These are phyloP conservation scores for Thelonectria blattea DNA, from an alignment of 2,329 filamentous ascomycete genomes.

Conservation along the genomic window DNA sequence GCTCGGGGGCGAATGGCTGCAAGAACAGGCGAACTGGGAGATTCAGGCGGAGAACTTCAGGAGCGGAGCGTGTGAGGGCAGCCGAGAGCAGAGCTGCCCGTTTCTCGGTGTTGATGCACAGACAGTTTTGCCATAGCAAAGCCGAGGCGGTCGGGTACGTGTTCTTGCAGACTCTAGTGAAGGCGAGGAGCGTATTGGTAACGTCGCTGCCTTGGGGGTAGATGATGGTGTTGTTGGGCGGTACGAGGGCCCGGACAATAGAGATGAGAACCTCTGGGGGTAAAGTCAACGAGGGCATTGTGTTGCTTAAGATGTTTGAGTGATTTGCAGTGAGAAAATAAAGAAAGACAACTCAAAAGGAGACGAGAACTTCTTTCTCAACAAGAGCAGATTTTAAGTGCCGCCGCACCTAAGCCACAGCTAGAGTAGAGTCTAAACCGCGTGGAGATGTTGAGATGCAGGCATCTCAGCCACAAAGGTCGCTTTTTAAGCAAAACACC, in stretches of 20 bases:
- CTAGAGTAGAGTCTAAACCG: no score
- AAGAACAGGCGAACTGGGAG: not conserved
- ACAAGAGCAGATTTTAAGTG: no score
- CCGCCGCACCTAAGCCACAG: no score
- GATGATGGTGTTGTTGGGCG: not conserved
- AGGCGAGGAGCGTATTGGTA: constrained; percentile 19
- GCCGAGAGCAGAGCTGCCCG: constrained; percentile 1
- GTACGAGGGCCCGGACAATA: constrained; percentile 17
- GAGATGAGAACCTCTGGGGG: constrained; percentile 21
- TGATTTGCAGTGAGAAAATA: no score
- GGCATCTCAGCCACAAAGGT: no score
- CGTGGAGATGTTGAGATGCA: no score
- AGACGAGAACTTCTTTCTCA: no score
- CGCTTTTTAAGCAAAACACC: no score
- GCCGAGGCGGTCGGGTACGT: constrained; percentile 3
- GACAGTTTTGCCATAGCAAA: constrained; percentile 21
- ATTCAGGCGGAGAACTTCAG: not conserved
- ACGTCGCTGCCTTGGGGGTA: constrained; percentile 6
- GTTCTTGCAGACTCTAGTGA: constrained; percentile 19
- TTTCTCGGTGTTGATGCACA: constrained; percentile 16
- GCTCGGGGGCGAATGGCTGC: not conserved
- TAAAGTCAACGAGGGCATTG: no score
- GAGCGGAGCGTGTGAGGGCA: not conserved
- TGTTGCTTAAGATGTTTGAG: no score
- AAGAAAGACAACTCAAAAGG: no score